Evolutionary conservation across 495 filamentous ascomycete genomes (phyloP), one percentile per base, ranked within the genome.

Genomic region (Chaetomidium leptoderma): DNA sequence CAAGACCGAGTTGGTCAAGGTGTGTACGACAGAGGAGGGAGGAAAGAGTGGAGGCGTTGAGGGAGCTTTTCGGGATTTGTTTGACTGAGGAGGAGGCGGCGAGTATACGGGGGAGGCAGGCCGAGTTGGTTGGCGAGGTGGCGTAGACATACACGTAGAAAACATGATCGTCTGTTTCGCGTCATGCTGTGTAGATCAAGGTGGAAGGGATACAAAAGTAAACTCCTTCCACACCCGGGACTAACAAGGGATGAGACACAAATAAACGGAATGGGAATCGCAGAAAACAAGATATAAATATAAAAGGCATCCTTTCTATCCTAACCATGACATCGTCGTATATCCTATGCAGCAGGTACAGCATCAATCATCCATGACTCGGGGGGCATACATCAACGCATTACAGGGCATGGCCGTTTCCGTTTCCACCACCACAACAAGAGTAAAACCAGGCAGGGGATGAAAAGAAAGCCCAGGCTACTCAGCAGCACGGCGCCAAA

Each of bases 21-120:
- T 61, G 21, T 82, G 78, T 63, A 58, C 70, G 63, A 80, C 63
- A 0, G 79, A 87, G 55, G 70, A 64, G 87, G 55, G 70, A 64
- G 51, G 79, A 83, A 63, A 76, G 82, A 56, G 53, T 79, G 3
- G 58, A 70, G 48, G 81, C 74, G 27, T 61, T 87, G 58, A 72
- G 65, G 33, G 76, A 81, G 65, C 76, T 77, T 58, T 86, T 86
- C 66, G 78, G 71, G 16, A 78, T 87, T 54, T 63, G 66, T 17
- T 68, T 87, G 44, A 78, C 72, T 0, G 69, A 75, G 32, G 73
- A 80, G 46, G 83, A 86, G 66, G 68, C 65, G 23, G 63, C 55
- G 39, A 78, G 74, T 0, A 81, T 86, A 33, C 68, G 59, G 33
- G 81, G 81, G 2, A 67, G 78, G 66, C 61, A 58, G 37, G 74